Evolutionary conservation across 441 rosid species (phyloP).

Genomic region (Rhodomyrtus psidioides): DNA sequence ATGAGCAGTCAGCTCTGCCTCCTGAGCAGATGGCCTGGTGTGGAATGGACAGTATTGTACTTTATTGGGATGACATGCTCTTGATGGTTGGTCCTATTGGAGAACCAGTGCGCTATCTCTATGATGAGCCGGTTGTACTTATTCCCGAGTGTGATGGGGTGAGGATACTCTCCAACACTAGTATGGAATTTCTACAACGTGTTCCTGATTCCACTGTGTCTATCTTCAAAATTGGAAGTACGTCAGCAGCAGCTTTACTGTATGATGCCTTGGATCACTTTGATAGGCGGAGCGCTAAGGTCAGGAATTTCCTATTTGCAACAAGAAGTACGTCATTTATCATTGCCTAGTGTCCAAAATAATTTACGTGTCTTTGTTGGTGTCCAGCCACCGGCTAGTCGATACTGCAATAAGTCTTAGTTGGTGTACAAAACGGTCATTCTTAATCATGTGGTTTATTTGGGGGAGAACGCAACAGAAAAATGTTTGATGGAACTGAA

Average conservation of each 20-base stretch:
- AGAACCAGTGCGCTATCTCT: conserved; percentile 76
- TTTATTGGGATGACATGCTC: conserved; percentile 92
- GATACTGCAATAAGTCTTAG: neutral
- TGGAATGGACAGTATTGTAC: conserved; percentile 87
- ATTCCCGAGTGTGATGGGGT: conserved; percentile 98
- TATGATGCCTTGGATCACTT: conserved; percentile 98
- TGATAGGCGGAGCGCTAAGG: conserved; percentile 96
- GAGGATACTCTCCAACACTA: conserved; percentile 77
- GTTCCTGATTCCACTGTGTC: conserved; percentile 96
- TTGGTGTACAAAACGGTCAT: neutral
- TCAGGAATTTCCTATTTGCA: conserved; percentile 5
- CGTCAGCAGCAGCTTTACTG: conserved; percentile 84
- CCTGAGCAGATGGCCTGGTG: conserved; percentile 99
- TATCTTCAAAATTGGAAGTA: conserved; percentile 96
- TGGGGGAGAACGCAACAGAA: neutral
- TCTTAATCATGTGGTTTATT: neutral
- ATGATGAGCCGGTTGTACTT: conserved; percentile 83
- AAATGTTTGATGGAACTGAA: neutral
- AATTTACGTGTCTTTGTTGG: neutral
- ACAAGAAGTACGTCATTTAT: neutral
- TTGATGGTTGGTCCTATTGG: conserved; percentile 95
- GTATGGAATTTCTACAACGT: conserved; percentile 88
- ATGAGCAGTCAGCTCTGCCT: conserved; percentile 81
- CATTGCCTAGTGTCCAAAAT: neutral
- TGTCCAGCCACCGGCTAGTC: neutral